phyloP scores from a whole-genome alignment of 148 eudicot genomes.

The Oxyria digyna region DNA sequence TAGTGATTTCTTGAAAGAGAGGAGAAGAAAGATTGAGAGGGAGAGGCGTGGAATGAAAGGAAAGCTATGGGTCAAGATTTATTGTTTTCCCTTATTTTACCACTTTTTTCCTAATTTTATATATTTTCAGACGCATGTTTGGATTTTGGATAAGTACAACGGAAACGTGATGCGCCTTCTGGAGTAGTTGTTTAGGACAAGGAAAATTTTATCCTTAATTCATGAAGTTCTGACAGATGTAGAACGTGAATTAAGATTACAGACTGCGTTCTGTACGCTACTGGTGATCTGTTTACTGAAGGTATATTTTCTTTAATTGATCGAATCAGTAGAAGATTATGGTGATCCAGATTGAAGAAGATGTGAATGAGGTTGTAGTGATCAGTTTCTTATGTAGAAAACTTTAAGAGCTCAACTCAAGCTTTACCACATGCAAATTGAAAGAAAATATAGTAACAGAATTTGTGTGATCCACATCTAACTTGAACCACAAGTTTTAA shows the following conservation, averaged over 20 bases:
- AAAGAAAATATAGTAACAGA: neutral
- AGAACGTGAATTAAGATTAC: neutral
- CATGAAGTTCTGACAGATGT: neutral
- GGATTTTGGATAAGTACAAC: constrained; percentile 1
- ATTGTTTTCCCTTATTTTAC: neutral
- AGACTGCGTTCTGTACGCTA: neutral
- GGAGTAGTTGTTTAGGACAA: neutral
- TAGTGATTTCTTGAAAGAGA: neutral
- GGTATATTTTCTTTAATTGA: neutral
- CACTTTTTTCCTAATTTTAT: constrained; percentile 3
- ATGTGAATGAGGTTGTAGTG: constrained; percentile 1
- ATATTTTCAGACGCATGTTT: neutral
- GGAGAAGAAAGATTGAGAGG: neutral
- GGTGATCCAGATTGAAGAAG: neutral
- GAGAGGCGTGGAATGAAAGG: constrained; percentile 7
- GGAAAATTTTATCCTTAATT: neutral
- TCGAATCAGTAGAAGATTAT: neutral
- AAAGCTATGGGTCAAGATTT: neutral
- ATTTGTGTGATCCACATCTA: neutral
- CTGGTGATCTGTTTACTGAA: neutral
- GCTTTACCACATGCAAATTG: neutral
- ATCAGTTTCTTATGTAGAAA: neutral
- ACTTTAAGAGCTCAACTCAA: neutral
- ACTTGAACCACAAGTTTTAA: neutral
- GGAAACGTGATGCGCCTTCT: neutral